Conservation (phyloP, 2,329 filamentous ascomycete species). For the Diaporthe aspalathi region DNA sequence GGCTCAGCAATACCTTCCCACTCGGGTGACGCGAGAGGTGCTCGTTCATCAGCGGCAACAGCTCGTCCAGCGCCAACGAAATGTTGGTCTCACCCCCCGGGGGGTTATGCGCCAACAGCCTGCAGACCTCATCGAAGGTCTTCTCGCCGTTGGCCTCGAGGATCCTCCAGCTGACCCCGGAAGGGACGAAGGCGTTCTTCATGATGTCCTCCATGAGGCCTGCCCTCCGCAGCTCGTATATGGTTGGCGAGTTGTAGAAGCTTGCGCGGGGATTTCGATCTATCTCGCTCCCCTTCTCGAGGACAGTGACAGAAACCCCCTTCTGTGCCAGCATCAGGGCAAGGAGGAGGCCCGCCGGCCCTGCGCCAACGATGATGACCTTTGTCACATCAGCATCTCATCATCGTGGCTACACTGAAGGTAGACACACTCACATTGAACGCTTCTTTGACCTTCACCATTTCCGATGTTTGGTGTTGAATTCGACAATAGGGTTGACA, state of each 20-base stretch:
- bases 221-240: conserved; percentile 44
- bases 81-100: conserved; percentile 49
- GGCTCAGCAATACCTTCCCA: conserved; percentile 52
- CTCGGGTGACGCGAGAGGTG: conserved; percentile 50
- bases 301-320: conserved; percentile 44
- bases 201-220: conserved; percentile 47
- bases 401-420: rapidly evolving
- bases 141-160: conserved; percentile 40
- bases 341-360: conserved; percentile 42
- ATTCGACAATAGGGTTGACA: neutral
- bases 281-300: conserved; percentile 45
- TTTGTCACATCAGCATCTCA: conserved; percentile 6
- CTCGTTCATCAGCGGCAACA: conserved; percentile 55
- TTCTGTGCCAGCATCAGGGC: conserved; percentile 42
- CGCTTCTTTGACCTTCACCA: neutral
- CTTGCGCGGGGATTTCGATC: conserved; percentile 48
- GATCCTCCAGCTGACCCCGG: conserved; percentile 46
- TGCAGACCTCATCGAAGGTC: conserved; percentile 38
- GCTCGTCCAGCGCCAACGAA: conserved; percentile 55
- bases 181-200: conserved; percentile 42
- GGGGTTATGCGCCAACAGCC: conserved; percentile 35
- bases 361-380: conserved; percentile 43
- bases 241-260: conserved; percentile 46
- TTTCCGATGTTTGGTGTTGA: neutral
- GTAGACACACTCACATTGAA: conserved; percentile 5